phyloP scores from a whole-genome alignment of 2,329 filamentous ascomycete species.

The Chaetomiaceae sp. region DNA sequence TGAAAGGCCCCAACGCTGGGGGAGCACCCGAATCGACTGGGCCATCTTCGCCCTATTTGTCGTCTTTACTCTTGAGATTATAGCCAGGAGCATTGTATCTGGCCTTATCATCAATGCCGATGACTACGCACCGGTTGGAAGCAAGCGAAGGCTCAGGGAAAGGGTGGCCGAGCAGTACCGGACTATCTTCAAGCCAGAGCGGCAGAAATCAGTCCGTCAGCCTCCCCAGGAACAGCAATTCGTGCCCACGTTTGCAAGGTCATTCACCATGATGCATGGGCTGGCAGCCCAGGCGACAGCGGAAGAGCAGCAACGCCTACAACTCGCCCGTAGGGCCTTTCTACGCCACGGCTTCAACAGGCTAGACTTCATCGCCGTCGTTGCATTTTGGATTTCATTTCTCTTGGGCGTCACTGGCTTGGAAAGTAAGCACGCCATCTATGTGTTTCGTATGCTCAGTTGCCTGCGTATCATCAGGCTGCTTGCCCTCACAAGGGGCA shows the following conservation, averaged over 20 bases:
- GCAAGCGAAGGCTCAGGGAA: slow-evolving; percentile 66
- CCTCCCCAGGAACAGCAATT: slow-evolving; percentile 37
- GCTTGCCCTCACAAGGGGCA: slow-evolving; percentile 88
- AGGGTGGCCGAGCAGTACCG: slow-evolving; percentile 72
- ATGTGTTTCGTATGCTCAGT: slow-evolving; percentile 93
- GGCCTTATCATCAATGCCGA: slow-evolving; percentile 85
- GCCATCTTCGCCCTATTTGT: slow-evolving; percentile 77
- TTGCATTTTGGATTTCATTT: slow-evolving; percentile 94
- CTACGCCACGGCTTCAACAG: slow-evolving; percentile 93
- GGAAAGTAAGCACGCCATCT: slow-evolving; percentile 67
- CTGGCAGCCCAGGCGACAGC: slow-evolving; percentile 56
- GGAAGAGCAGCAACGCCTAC: slow-evolving; percentile 74
- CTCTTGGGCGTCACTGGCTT: slow-evolving; percentile 63
- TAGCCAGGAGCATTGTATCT: slow-evolving; percentile 83
- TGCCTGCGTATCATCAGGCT: slow-evolving; percentile 88
- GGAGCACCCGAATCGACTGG: slow-evolving; percentile 66
- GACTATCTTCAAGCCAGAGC: slow-evolving; percentile 75
- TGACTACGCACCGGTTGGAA: slow-evolving; percentile 88
- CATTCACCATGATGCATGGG: slow-evolving; percentile 71
- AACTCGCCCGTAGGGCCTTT: slow-evolving; percentile 87
- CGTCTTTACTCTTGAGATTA: slow-evolving; percentile 82
- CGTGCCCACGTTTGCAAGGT: slow-evolving; percentile 64
- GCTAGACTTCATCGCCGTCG: slow-evolving; percentile 86
- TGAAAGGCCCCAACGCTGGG: slow-evolving; percentile 60
- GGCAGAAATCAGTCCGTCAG: slow-evolving; percentile 61